phyloP scores from a whole-genome alignment of 1,139 yeast genomes.

The Pichiaceae sp. region DNA sequence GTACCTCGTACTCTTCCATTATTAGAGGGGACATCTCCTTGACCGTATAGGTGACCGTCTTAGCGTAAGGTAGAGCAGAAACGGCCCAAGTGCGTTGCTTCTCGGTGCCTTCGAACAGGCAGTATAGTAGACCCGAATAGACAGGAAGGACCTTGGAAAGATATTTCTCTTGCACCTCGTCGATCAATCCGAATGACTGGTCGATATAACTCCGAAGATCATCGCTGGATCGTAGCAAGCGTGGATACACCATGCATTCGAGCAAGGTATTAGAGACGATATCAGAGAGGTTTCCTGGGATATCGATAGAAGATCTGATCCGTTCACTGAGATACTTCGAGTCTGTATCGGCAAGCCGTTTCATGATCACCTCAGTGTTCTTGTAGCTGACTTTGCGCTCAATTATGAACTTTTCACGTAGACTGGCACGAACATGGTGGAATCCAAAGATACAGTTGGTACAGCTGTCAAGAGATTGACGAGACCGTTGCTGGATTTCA shows the following conservation, averaged over 20 bases:
- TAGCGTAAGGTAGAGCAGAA: slow-evolving; percentile 22
- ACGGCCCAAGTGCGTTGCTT: slow-evolving; percentile 41
- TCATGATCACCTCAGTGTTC: slow-evolving; percentile 42
- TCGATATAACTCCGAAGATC: slow-evolving; percentile 21
- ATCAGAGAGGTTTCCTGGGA: slow-evolving; percentile 16
- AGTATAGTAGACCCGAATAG: slow-evolving; percentile 43
- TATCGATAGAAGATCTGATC: slow-evolving; percentile 18
- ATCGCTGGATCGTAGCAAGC: slow-evolving; percentile 31
- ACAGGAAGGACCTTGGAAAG: slow-evolving; percentile 13
- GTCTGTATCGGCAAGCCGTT: slow-evolving; percentile 49
- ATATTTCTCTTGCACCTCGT: slow-evolving; percentile 6
- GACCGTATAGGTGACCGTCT: slow-evolving; percentile 1
- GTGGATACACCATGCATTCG: slow-evolving; percentile 46
- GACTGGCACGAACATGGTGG: slow-evolving; percentile 41
- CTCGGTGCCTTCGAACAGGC: slow-evolving; percentile 44
- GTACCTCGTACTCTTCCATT: slow-evolving; percentile 44
- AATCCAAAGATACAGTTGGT: slow-evolving; percentile 43
- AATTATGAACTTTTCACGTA: slow-evolving; percentile 44
- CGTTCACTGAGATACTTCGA: slow-evolving; percentile 24
- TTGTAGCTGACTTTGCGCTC: slow-evolving; percentile 40
- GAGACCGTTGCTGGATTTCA: slow-evolving; percentile 23
- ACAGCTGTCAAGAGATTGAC: slow-evolving; percentile 36
- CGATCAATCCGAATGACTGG: slow-evolving; percentile 9
- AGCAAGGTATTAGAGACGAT: slow-evolving; percentile 24
- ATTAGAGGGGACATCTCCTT: slow-evolving; percentile 27